Base-by-base conservation (phyloP, 306 rosid species). In the Cicer bijugum region DNA sequence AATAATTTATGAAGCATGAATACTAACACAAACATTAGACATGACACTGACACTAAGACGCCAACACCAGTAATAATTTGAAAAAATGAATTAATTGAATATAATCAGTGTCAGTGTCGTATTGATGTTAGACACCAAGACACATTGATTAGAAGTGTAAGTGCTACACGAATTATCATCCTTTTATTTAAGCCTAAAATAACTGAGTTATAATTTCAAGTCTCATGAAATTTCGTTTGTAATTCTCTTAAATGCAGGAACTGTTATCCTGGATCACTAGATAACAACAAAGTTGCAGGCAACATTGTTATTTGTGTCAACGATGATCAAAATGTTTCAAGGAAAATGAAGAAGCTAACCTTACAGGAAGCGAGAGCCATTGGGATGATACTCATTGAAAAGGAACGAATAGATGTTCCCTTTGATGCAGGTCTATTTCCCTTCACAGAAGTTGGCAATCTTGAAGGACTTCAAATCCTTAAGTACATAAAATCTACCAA, bases 241-340 rank as follows among this genome's bases (percentile, higher is more conserved):
- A 28, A 28, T 64, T 40, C 35, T 52, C 8, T 70, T 6, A 76
- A 80, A 45, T 79, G 91, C 89, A 90, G 98, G 68, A 89, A 90
- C 44, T 93, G 98, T 76, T 71, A 71, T 76, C 98, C 96, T 7
- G 97, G 98, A 78, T 93, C 98, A 8, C 57, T 93, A 71, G 97
- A 93, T 81, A 72, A 72, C 64, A 77, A 69, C 42, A 93, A 90
- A 69, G 80, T 82, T 16, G 87, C 80, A 14, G 97, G 90, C 1
- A 88, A 89, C 56, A 88, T 93, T 55, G 93, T 93, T 46, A 84
- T 93, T 42, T 93, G 98, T 63, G 74, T 66, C 51, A 74, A 75
- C 4, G 86, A 85, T 40, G 90, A 89, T 44, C 80, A 67, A 4
- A 58, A 56, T 39, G 71, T 84, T 75, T 59, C 96, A 76, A 82